Percentiles rank a stretch among this genome's conserved stretches.
Evolutionary conservation across 1,139 yeast species (phyloP).

Genomic region (Ogataea hybrid): DNA sequence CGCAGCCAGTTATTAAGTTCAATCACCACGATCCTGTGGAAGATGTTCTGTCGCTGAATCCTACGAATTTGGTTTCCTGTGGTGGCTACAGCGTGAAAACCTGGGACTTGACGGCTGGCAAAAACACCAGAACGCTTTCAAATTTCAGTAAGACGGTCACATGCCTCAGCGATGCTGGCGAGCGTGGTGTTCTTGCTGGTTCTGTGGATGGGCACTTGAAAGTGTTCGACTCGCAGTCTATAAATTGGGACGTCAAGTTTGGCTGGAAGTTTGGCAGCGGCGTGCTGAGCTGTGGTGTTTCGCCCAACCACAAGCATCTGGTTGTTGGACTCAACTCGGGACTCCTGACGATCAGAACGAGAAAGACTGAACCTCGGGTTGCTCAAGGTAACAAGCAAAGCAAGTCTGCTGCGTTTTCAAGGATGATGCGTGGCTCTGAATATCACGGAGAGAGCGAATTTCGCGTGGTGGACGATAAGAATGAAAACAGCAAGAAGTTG

Average conservation of each 20-base stretch:
- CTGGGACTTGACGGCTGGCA: constrained; percentile 87
- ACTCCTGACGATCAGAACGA: constrained; percentile 80
- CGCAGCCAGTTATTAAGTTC: constrained; percentile 45
- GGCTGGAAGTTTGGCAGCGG: constrained; percentile 98
- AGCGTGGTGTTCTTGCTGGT: constrained; percentile 82
- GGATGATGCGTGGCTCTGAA: constrained; percentile 89
- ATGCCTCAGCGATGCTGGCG: constrained; percentile 67
- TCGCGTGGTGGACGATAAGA: constrained; percentile 56
- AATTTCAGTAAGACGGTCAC: constrained; percentile 95
- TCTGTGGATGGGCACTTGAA: constrained; percentile 97
- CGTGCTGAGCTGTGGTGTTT: constrained; percentile 83
- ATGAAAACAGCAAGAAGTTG: constrained; percentile 49
- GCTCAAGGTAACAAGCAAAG: constrained; percentile 48
- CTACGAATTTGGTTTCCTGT: constrained; percentile 77
- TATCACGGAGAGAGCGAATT: constrained; percentile 89
- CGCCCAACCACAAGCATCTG: constrained; percentile 86
- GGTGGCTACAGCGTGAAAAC: constrained; percentile 88
- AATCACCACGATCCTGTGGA: constrained; percentile 81
- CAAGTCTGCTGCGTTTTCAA: constrained; percentile 43
- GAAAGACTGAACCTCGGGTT: constrained; percentile 65
- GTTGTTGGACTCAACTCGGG: constrained; percentile 96
- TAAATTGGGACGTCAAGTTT: constrained; percentile 85
- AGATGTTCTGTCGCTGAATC: constrained; percentile 74
- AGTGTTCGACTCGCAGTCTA: constrained; percentile 75
- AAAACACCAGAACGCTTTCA: constrained; percentile 57